Evolutionary conservation across 768 basidiomycete species (phyloP).

Genomic region (Lactarius indigo): DNA sequence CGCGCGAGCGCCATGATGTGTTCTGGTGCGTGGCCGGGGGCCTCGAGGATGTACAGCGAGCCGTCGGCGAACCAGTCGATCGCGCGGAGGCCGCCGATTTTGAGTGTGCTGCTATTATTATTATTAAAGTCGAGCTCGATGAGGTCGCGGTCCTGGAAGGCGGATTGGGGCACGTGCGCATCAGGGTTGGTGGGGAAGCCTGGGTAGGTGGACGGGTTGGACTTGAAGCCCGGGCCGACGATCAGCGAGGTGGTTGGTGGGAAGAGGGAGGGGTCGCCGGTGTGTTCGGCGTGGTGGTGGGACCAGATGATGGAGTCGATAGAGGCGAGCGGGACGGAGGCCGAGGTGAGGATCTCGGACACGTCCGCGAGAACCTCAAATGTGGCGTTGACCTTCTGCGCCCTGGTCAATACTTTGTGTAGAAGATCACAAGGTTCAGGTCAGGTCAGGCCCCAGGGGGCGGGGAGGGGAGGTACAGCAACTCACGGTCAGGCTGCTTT

Average conservation of each 20-base stretch:
- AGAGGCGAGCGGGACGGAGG: background rate
- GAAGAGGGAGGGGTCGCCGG: background rate
- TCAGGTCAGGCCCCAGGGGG: background rate
- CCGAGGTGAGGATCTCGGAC: background rate
- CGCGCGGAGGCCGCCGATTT: background rate
- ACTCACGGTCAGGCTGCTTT: background rate
- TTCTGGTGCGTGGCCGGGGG: background rate
- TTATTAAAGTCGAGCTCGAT: background rate
- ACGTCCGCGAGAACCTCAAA: background rate
- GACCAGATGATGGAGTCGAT: constrained; percentile 6
- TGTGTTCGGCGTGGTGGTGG: background rate
- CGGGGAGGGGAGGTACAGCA: background rate
- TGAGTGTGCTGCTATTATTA: background rate
- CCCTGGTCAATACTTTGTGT: background rate
- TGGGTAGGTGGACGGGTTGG: background rate
- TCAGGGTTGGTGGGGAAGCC: background rate
- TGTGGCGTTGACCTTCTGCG: background rate
- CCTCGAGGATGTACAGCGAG: background rate
- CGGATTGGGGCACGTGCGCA: background rate
- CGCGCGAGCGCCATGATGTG: background rate
- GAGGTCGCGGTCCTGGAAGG: background rate
- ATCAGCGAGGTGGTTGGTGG: background rate
- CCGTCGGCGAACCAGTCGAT: background rate
- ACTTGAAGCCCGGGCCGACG: constrained; percentile 1
- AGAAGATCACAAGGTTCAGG: background rate